Evolutionary conservation across 306 rosid species (phyloP), one percentile per base, ranked within the genome.

Genomic region (Quercus cerris): DNA sequence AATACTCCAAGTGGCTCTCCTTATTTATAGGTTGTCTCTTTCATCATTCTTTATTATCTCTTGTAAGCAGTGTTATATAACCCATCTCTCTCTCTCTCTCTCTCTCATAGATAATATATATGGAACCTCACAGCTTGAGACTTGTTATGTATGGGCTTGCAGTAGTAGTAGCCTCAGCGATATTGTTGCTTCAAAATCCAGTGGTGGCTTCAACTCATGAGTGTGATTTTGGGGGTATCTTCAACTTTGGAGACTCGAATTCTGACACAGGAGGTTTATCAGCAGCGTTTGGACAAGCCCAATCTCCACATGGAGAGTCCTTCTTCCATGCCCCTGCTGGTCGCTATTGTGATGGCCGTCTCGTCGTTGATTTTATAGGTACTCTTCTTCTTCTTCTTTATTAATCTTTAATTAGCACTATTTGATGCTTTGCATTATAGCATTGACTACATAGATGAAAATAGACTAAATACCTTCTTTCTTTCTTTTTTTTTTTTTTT

Each of bases 261-360:
- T 94, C 98, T 18, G 97, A 92, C 91, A 94, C 98, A 0, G 98
- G 98, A 9, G 97, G 98, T 31, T 88, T 94, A 35, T 91, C 98
- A 22, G 97, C 98, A 6, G 92, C 91, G 5, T 92, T 92, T 73
- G 98, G 98, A 56, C 98, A 94, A 80, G 80, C 91, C 5, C 79
- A 62, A 14, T 81, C 88, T 14, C 99, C 99, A 4, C 75, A 88
- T 6, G 99, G 97, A 10, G 17, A 86, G 83, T 82, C 98, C 74
- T 81, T 17, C 80, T 95, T 95, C 83, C 90, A 78, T 64, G 61
- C 28, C 35, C 92, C 89, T 1, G 83, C 86, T 1, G 90, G 92
- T 10, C 88, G 97, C 35, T 93, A 94, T 85, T 93, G 90, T 61
- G 92, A 94, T 64, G 99, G 99, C 46, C 97, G 97, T 28, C 88